Evolutionary conservation across 2,329 filamentous ascomycete species (phyloP), one percentile per base, ranked within the genome.

Genomic region (Alternaria incomplexa): DNA sequence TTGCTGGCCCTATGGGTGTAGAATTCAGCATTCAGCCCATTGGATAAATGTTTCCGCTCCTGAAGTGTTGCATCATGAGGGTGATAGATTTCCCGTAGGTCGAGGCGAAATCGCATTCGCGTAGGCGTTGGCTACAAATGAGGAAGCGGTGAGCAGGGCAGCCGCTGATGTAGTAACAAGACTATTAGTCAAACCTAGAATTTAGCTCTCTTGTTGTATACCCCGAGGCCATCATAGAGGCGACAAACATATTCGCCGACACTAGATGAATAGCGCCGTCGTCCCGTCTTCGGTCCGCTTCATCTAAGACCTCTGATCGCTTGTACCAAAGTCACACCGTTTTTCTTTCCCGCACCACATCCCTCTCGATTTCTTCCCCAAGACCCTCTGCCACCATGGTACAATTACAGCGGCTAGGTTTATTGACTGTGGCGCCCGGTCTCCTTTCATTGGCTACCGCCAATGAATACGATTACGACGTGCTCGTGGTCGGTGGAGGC

Each of bases 381-480:
- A 40, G 8, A 10, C 8, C n/a, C 36, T 40, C 36, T 17, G n/a
- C 8, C 36, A 40, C 15, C 4, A 40, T 40, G 36, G n/a, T 40
- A 17, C 36, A 40, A 40, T 17, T 40, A 40, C 36, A 40, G 36
- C 36, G 36, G n/a, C 36, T 40, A 40, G 36, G 36, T 3, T 40
- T 40, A 17, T 40, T 40, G 36, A 40, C 36, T 11, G 36, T 40
- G 36, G 36, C n/a, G n/a, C n/a, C 32, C 26, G 52, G 52, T 32
- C 43, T 55, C 23, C 32, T 55, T 44, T 36, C 22, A 6, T 23
- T 45, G 43, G 52, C 52, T 45, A n/a, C 52, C 25, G 20, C 52
- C 52, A 45, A 44, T 45, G 52, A 55, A 15, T 40, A 40, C 52
- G 52, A 55, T 36, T 40, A 40, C 52, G 52, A 55, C 44, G 52